Evolutionary conservation across 345 rosid species (phyloP).

Genomic region (Tarenaya hassleriana): DNA sequence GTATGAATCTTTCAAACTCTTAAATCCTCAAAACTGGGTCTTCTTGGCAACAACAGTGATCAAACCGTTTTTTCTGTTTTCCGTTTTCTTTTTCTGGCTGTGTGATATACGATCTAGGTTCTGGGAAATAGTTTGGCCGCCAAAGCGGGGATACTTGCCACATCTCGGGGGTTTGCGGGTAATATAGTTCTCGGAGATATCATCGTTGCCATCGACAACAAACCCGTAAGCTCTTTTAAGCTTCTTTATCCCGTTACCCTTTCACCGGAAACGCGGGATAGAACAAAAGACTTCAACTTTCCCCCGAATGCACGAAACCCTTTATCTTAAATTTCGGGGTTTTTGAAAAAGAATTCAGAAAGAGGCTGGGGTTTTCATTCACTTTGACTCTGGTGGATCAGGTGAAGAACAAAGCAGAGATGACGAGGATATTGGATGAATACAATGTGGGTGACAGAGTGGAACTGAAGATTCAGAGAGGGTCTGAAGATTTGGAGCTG

Average conservation of each 20-base stretch:
- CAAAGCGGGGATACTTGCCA: slow-evolving; percentile 68
- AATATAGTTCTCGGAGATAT: slow-evolving; percentile 79
- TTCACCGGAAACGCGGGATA: too few relatives aligned
- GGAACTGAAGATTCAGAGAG: slow-evolving; percentile 56
- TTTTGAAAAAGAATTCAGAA: neutral
- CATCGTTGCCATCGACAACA: slow-evolving; percentile 64
- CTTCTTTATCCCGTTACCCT: too few relatives aligned
- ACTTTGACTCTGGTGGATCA: slow-evolving; percentile 20
- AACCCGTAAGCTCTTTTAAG: slow-evolving; percentile 47
- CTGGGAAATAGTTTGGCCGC: slow-evolving; percentile 65
- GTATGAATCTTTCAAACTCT: slow-evolving; percentile 27
- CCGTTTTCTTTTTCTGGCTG: too few relatives aligned
- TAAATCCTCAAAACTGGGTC: neutral
- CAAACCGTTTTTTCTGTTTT: slow-evolving; percentile 13
- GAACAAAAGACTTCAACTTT: too few relatives aligned
- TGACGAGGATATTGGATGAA: slow-evolving; percentile 69
- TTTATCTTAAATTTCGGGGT: neutral
- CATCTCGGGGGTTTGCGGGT: slow-evolving; percentile 84
- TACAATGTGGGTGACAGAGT: slow-evolving; percentile 71
- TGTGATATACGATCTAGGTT: slow-evolving; percentile 69
- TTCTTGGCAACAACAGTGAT: too few relatives aligned
- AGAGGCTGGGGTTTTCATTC: neutral
- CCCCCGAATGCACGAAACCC: neutral
- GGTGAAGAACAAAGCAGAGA: slow-evolving; percentile 83
- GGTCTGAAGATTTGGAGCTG: too few relatives aligned